Conservation (phyloP, 768 basidiomycete species). For the Boletus rufocinnamomeus region DNA sequence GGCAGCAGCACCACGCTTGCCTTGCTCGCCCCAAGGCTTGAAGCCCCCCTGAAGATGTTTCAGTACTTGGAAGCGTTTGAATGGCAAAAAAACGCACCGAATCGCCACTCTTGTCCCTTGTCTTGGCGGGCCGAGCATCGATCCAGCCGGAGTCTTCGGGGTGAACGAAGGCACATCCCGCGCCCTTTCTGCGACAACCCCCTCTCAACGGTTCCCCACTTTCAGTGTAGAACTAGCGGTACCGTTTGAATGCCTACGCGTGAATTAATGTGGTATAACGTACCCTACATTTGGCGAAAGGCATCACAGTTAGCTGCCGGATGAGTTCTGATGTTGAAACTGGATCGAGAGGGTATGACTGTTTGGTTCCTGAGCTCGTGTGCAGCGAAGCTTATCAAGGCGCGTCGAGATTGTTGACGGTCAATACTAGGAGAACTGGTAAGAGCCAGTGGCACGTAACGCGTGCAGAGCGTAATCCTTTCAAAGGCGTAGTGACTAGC, state of each 20-base stretch:
- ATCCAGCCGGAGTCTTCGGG: conserved; percentile 30
- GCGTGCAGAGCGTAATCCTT: not conserved
- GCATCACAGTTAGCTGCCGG: conserved; percentile 21
- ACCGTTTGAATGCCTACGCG: not conserved
- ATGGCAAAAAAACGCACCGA: conserved; percentile 16
- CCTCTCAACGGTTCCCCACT: conserved; percentile 27
- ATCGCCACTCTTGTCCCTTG: conserved; percentile 20
- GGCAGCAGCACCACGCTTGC: not conserved
- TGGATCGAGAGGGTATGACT: not conserved
- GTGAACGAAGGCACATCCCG: conserved; percentile 35
- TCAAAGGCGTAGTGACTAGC: not conserved
- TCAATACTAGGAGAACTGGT: not conserved
- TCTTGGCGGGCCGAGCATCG: conserved; percentile 16
- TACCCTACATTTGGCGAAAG: conserved; percentile 27
- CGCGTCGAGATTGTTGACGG: conserved; percentile 1
- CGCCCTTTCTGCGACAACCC: conserved; percentile 28
- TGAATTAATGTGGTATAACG: conserved; percentile 12
- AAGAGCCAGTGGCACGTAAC: conserved; percentile 4
- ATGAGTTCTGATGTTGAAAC: conserved; percentile 1
- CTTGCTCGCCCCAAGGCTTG: conserved; percentile 10
- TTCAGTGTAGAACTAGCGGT: conserved; percentile 32
- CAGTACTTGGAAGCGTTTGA: not conserved
- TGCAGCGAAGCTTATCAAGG: not conserved
- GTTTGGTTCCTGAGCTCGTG: not conserved
- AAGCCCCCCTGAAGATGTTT: conserved; percentile 9